Conservation (phyloP, 2,329 filamentous ascomycete species). For the Xylaria sp. region DNA sequence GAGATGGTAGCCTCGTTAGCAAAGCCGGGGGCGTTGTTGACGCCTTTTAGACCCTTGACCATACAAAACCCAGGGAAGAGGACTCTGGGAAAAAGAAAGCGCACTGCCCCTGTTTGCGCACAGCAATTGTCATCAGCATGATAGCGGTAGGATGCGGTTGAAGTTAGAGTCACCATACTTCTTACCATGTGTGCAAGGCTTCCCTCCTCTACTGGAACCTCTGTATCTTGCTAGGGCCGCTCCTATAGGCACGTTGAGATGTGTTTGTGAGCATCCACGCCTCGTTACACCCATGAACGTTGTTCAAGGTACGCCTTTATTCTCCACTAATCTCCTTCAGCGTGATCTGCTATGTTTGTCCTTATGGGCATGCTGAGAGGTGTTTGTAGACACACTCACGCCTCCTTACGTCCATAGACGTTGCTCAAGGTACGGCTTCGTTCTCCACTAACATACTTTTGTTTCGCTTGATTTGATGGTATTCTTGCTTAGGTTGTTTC, state of each 20-base stretch:
- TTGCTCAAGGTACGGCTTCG: constrained; percentile 16
- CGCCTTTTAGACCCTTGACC: constrained; percentile 8
- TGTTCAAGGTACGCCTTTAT: constrained; percentile 18
- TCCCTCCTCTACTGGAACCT: background rate
- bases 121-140: constrained; percentile 12
- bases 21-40: constrained; percentile 7
- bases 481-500: constrained; percentile 9
- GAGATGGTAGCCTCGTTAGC: constrained; percentile 25
- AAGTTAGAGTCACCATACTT: constrained; percentile 6
- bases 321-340: constrained; percentile 25
- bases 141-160: constrained; percentile 7
- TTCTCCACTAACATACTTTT: constrained; percentile 28
- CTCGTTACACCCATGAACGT: constrained; percentile 13
- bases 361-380: constrained; percentile 23
- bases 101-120: constrained; percentile 2
- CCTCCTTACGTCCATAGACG: constrained; percentile 13
- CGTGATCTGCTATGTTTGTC: constrained; percentile 15
- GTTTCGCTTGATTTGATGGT: constrained; percentile 21
- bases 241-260: constrained; percentile 24
- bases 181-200: constrained; percentile 3
- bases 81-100: constrained; percentile 15
- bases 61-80: background rate
- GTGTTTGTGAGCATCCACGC: constrained; percentile 12
- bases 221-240: constrained; percentile 1
- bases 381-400: constrained; percentile 17